Conservation (phyloP, 306 rosid species). For the Inga oerstediana region DNA sequence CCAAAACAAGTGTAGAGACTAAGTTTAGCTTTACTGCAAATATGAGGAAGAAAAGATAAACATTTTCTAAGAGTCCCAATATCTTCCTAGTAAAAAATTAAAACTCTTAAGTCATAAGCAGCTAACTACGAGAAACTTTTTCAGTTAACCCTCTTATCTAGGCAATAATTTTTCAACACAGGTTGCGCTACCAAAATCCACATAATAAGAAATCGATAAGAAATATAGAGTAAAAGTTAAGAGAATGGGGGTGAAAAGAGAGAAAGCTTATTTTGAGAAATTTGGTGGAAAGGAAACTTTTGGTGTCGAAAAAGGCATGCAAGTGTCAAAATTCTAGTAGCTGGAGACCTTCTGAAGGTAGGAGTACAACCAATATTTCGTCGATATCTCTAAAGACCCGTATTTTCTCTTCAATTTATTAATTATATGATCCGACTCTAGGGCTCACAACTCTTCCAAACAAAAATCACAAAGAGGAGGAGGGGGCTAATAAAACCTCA, state of each 20-base stretch:
- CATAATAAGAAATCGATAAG: not conserved
- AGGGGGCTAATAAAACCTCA: no score
- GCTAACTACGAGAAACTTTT: not conserved
- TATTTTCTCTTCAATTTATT: no score
- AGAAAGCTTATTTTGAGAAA: no score
- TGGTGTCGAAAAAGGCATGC: no score
- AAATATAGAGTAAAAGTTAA: conserved; percentile 21
- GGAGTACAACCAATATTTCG: no score
- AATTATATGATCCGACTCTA: no score
- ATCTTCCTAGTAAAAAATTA: not conserved
- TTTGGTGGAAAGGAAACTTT: no score
- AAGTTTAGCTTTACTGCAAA: not conserved
- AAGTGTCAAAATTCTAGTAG: no score
- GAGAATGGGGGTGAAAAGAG: not conserved
- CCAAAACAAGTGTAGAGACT: not conserved
- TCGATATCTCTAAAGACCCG: no score
- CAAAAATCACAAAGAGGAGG: no score
- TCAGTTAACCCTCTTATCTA: not conserved
- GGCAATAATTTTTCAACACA: not conserved
- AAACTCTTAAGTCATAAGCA: not conserved
- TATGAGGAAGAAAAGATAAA: not conserved
- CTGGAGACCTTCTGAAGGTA: no score
- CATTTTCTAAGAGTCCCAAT: not conserved
- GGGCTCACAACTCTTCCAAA: no score
- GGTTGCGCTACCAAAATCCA: not conserved